Evolutionary conservation across 345 rosid genomes (phyloP).

Genomic region (Chamaenerion angustifolium): DNA sequence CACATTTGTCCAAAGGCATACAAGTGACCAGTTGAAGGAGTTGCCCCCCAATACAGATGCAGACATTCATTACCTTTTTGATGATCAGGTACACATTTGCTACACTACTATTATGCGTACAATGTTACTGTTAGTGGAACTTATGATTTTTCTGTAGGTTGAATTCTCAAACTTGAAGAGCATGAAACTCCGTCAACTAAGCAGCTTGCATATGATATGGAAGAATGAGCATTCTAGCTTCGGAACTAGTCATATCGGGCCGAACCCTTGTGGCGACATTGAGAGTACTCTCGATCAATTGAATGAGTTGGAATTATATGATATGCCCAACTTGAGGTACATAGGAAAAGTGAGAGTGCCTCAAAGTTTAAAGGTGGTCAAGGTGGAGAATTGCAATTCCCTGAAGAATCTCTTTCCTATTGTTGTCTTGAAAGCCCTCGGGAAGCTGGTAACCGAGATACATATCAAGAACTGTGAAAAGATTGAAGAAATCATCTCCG

Average conservation of each 20-base stretch:
- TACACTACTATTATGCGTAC: no score
- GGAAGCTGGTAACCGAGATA: slow-evolving; percentile 1
- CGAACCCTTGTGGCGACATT: fast-evolving
- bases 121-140: no score
- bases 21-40: neutral
- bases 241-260: fast-evolving
- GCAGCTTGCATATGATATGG: neutral
- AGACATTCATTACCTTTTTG: neutral
- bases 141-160: neutral
- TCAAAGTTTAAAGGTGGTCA: neutral
- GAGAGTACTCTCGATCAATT: neutral
- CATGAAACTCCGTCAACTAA: neutral
- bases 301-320: neutral
- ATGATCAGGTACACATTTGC: neutral
- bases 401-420: slow-evolving; percentile 9
- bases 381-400: neutral
- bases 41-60: no score
- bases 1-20: neutral
- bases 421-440: slow-evolving; percentile 8
- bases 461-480: neutral
- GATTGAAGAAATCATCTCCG: slow-evolving; percentile 10
- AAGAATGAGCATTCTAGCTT: no score
- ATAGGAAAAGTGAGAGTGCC: neutral
- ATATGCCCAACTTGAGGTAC: neutral
- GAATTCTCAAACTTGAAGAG: neutral